Evolutionary conservation across 73 alveolate species (phyloP).

Genomic region (Symbiodinium pilosum): DNA sequence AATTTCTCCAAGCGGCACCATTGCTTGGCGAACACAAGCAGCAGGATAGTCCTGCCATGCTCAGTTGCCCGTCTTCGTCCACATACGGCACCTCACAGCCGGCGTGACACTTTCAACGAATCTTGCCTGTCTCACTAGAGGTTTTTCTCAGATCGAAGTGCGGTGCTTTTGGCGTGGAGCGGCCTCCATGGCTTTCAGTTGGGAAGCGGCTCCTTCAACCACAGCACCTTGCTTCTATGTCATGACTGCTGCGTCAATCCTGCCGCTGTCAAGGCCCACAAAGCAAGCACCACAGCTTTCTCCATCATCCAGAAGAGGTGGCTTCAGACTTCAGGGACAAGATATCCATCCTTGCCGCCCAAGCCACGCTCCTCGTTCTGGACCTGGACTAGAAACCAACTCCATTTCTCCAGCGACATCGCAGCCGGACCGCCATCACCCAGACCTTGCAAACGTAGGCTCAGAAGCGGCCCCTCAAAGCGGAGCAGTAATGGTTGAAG

Average conservation of each 20-base stretch:
- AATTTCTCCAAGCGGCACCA: slow-evolving; percentile 10
- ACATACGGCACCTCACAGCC: slow-evolving; percentile 7
- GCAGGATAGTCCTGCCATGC: slow-evolving; percentile 61
- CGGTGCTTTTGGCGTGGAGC: neutral
- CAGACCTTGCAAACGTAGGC: slow-evolving; percentile 33
- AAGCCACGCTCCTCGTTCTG: slow-evolving; percentile 80
- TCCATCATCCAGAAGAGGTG: too few relatives aligned
- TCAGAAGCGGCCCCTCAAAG: too few relatives aligned
- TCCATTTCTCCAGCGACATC: slow-evolving; percentile 88
- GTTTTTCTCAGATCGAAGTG: too few relatives aligned
- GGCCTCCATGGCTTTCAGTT: slow-evolving; percentile 69
- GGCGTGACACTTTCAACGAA: neutral
- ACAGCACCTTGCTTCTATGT: slow-evolving; percentile 62
- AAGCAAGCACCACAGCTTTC: too few relatives aligned
- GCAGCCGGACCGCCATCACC: slow-evolving; percentile 32
- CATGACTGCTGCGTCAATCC: too few relatives aligned
- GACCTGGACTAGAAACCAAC: slow-evolving; percentile 82
- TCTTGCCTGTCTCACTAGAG: too few relatives aligned
- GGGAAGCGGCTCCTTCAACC: slow-evolving; percentile 72
- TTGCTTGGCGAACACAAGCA: slow-evolving; percentile 26
- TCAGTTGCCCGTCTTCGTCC: slow-evolving; percentile 65
- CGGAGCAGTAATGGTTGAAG: too few relatives aligned
- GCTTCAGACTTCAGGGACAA: neutral
- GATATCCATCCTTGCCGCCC: neutral
- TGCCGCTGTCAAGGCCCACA: too few relatives aligned